Evolutionary conservation across 1,284 basidiomycete genomes (phyloP).

Genomic region (Pseudozyma flocculosa): DNA sequence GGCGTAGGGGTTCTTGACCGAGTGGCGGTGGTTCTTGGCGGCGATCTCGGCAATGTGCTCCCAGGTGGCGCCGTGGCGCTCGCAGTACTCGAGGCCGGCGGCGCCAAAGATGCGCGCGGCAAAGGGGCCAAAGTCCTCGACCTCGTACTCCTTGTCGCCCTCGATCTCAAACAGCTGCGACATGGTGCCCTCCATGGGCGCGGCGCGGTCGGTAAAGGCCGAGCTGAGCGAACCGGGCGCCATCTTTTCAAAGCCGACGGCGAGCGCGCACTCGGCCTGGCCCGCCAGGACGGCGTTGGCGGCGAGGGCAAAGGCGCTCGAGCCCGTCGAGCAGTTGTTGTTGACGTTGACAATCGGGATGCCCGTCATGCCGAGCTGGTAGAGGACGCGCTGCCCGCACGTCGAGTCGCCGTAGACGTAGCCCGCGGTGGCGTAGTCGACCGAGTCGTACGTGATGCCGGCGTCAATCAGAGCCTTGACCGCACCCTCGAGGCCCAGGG

Average conservation of each 20-base stretch:
- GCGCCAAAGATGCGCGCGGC: conserved; percentile 76
- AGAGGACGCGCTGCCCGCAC: conserved; percentile 78
- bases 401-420: conserved; percentile 64
- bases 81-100: conserved; percentile 75
- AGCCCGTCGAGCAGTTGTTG: conserved; percentile 62
- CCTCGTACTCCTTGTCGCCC: conserved; percentile 64
- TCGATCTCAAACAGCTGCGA: conserved; percentile 65
- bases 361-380: conserved; percentile 78
- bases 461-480: conserved; percentile 83
- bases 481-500: conserved; percentile 68
- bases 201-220: conserved; percentile 70
- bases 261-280: conserved; percentile 73
- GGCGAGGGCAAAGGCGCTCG: conserved; percentile 47
- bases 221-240: conserved; percentile 69
- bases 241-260: conserved; percentile 77
- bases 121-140: conserved; percentile 66
- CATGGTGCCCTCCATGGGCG: conserved; percentile 64
- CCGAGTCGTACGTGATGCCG: conserved; percentile 76
- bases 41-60: conserved; percentile 72
- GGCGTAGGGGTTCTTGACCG: conserved; percentile 78
- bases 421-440: conserved; percentile 77
- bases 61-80: conserved; percentile 71
- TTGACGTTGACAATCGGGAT: conserved; percentile 85
- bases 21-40: conserved; percentile 81
- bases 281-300: conserved; percentile 64